phyloP scores from a whole-genome alignment of 495 filamentous ascomycete genomes.

The Aspergillus hancockii region DNA sequence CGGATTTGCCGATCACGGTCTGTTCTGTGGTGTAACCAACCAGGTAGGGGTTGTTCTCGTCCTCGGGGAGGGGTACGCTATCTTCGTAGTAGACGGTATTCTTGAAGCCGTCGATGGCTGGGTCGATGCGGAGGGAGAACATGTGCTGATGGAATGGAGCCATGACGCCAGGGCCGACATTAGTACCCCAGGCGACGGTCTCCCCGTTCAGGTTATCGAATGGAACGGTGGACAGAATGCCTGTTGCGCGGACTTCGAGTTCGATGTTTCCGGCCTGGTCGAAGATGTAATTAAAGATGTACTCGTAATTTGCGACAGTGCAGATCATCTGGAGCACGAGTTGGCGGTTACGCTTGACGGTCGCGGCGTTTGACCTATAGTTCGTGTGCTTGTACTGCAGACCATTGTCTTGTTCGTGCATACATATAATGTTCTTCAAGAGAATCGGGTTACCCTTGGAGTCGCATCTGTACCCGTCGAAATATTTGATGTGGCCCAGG shows the following conservation, averaged over 20 bases:
- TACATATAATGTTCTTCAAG: constrained; percentile 60
- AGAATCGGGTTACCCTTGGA: constrained; percentile 55
- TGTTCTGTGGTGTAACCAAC: constrained; percentile 71
- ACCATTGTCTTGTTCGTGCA: constrained; percentile 69
- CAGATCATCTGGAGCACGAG: constrained; percentile 74
- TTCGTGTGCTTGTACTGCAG: constrained; percentile 70
- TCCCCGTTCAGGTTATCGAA: constrained; percentile 60
- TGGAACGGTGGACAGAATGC: constrained; percentile 81
- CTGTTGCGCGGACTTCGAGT: constrained; percentile 83
- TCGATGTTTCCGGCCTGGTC: constrained; percentile 79
- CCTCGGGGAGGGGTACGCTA: constrained; percentile 69
- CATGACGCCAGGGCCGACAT: constrained; percentile 84
- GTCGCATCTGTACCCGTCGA: constrained; percentile 59
- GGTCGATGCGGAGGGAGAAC: constrained; percentile 85
- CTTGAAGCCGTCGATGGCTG: constrained; percentile 71
- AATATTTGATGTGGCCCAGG: constrained; percentile 66
- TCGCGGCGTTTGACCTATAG: constrained; percentile 61
- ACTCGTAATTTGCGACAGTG: constrained; percentile 82
- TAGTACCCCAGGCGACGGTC: constrained; percentile 75
- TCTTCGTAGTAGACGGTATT: constrained; percentile 75
- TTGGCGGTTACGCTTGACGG: constrained; percentile 60
- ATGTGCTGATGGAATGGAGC: constrained; percentile 84
- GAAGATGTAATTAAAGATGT: constrained; percentile 82
- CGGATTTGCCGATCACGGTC: constrained; percentile 59
- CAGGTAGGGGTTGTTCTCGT: constrained; percentile 75